Evolutionary conservation across 495 filamentous ascomycete species (phyloP), one percentile per base, ranked within the genome.

Genomic region (Podospora anserina): DNA sequence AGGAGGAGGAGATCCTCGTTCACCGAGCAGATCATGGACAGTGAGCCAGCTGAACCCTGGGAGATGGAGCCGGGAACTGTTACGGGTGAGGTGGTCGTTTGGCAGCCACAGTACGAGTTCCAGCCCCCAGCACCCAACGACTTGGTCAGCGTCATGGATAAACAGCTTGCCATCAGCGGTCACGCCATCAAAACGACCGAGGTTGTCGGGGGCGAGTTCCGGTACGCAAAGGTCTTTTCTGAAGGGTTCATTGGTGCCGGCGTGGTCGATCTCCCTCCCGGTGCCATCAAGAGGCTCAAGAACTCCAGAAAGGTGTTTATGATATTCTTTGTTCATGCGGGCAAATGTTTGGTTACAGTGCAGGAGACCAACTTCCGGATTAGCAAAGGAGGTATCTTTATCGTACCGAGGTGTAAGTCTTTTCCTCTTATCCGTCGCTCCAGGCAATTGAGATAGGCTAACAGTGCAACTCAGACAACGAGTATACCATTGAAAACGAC

Each of bases 261-360:
- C 0, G 87, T 97, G 65, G 90, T 99, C 34, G 93, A 97, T 61
- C 79, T 99, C 19, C 92, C 92, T 5, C 88, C 92, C 2, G 89
- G 90, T 4, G 88, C 88, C 19, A 83, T 88, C 61, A 99, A 99
- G 84, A 85, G 89, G 70, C 85, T 88, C 19, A 99, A 98, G 83
- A 97, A 96, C 73, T 89, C 90, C 4, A 86, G 94, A 64, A 92
- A 90, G 78, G 97, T 97, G 90, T 93, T 97, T 70, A 92, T 98
- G 89, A 89, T 90, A 0, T 97, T 99, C 75, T 97, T 95, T 76
- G 90, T 99, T 34, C 87, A 90, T 67, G 78, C 83, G 23, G 95
- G 95, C 6, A 85, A 88, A 61, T 92, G 97, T 49, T 77, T 82
- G 71, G 91, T 92, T 27, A 89, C 87, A 61, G 86, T 98, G 15